phyloP scores from a whole-genome alignment of 768 basidiomycete species.

The Boletus tomentosulus region DNA sequence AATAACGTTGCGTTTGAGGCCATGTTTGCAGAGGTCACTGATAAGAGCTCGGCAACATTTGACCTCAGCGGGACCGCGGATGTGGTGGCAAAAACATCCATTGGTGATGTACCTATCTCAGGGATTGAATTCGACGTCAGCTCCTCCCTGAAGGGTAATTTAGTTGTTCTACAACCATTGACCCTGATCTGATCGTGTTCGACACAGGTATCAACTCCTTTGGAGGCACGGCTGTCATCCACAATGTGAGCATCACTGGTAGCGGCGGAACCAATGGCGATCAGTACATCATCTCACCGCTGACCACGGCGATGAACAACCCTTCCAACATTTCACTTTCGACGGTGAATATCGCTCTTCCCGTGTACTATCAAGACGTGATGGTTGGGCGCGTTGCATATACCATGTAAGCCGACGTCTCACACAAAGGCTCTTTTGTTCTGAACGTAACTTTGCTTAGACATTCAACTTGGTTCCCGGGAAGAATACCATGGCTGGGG shows the following conservation, averaged over 20 bases:
- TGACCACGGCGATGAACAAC: conserved; percentile 58
- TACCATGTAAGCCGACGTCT: conserved; percentile 43
- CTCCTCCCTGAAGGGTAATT: conserved; percentile 50
- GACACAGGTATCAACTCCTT: conserved; percentile 55
- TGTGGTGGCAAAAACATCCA: conserved; percentile 55
- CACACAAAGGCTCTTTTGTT: background rate
- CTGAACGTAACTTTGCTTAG: conserved; percentile 29
- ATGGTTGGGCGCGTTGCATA: conserved; percentile 55
- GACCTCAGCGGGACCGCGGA: conserved; percentile 54
- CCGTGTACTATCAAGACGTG: conserved; percentile 52
- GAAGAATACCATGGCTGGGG: conserved; percentile 47
- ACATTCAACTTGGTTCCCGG: conserved; percentile 49
- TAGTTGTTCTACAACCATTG: background rate
- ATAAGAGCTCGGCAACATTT: conserved; percentile 41
- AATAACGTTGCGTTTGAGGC: conserved; percentile 50
- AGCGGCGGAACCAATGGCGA: conserved; percentile 61
- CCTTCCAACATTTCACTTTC: conserved; percentile 64
- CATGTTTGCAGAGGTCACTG: conserved; percentile 58
- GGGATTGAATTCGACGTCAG: conserved; percentile 60
- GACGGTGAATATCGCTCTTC: conserved; percentile 54
- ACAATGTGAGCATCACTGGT: conserved; percentile 56
- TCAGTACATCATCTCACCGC: conserved; percentile 53
- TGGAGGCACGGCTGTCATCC: conserved; percentile 46
- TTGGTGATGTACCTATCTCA: conserved; percentile 63
- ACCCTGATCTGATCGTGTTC: background rate